Base-by-base conservation (phyloP, 2,329 filamentous ascomycete genomes). In the Claviceps maximensis region DNA sequence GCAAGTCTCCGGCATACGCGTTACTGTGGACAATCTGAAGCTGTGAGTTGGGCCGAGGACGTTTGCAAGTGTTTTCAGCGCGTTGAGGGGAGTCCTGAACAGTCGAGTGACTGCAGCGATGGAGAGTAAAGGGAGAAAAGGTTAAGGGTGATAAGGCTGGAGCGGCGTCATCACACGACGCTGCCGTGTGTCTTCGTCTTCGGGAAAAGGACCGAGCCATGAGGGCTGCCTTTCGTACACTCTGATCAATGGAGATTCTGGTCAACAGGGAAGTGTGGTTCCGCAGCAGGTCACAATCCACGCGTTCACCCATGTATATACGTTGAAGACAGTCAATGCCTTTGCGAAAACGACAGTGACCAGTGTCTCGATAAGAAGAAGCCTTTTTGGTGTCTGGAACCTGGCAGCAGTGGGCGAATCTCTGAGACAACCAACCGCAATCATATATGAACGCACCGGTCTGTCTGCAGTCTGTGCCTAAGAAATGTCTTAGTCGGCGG, bases 101-200 rank as follows among this genome's bases (percentile, higher is more conserved):
- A 45, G 31, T 44, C 21, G 53, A 52, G 15, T 47, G 56, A 12
- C 45, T 55, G n/a, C 47, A 55, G 25, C 46, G 50, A 54, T 53
- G 49, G 33, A 36, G 31, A 19, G 23, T 17, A n/a, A 53, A 48
- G 15, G 57, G 46, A 47, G 49, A n/a, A 15, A 50, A 50, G n/a
- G 25, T 31, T 45, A 54, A 29, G 36, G 50, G 55, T 13, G 50
- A 46, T 13, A 54, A 25, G 10, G 23, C 33, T 5, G 52, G 40
- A 42, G 21, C 49, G 52, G 36, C 49, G 25, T 47, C 49, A 54
- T 52, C 27, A 2, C n/a, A 9, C 21, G 51, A 50, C 33, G 54
- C 46, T 36, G 48, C 48, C 46, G 44, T 42, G 27, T 47, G 46
- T 47, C 42, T 25, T 31, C 29, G 21, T 36, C 23, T 38, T 17